Base-by-base conservation (phyloP, 2,329 filamentous ascomycete genomes). In the Pestalotiopsis fici region DNA sequence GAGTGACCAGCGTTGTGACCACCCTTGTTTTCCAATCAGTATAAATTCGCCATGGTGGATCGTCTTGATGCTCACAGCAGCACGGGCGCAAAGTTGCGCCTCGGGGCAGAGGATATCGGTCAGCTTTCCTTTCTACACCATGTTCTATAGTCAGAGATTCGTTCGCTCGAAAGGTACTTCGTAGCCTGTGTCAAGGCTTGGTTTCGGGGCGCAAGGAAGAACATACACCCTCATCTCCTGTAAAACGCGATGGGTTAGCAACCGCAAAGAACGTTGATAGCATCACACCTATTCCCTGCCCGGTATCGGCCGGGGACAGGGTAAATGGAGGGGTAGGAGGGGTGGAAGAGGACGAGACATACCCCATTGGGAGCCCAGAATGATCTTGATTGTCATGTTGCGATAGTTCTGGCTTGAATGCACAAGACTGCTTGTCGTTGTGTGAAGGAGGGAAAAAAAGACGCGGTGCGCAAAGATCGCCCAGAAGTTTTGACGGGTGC, bases 1-100 rank as follows among this genome's bases (percentile, higher is more conserved):
- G 67, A 69, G 56, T 69, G 67, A 18, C 67, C 67, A 28, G 67
- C 67, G 35, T 67, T 69, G 50, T 67, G 67, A 12, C 67, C 65
- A 39, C 65, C 61, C 63, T 61, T 28, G 28, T 13, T 13, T 54
- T 28, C 23, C 25, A 56, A 23, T 65, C 56, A 57, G 56, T 23
- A 64, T 55, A n/a, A 12, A 12, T 56, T 39, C 37, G 56, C n/a
- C 65, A 7, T 37, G 21, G 43, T 7, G 47, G 31, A 37, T 55
- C 25, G 39, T 21, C 5, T 60, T 21, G 37, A 35, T 25, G 57
- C 66, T 50, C 43, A 61, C 67, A 61, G 67, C 67, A 37, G 67
- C 67, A 64, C 67, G 55, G n/a, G 67, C 65, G 64, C 62, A 65
- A 25, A 59, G 15, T 59, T 59, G 54, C 4, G 54, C 35, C 3